These are phyloP conservation scores for Paxillus ammoniavirescens DNA, from an alignment of 768 basidiomycete species.

Conservation along the genomic window DNA sequence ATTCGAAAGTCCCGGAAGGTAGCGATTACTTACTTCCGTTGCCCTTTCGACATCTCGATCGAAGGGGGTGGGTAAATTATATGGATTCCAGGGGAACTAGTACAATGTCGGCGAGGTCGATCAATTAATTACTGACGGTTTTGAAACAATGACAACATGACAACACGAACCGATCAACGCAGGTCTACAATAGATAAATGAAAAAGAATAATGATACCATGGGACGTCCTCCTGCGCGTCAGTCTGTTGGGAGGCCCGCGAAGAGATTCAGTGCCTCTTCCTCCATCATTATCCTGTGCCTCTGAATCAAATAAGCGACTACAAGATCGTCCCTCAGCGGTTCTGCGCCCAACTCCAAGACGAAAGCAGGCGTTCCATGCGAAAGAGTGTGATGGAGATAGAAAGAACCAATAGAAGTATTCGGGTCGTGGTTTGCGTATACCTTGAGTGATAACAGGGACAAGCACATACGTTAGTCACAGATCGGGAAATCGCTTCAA, in stretches of 20 bases:
- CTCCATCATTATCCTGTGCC: slow-evolving; percentile 23
- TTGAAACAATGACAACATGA: too few species aligned
- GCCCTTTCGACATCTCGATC: too few species aligned
- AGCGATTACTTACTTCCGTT: too few species aligned
- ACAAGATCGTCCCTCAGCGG: slow-evolving; percentile 30
- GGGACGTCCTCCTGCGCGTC: not conserved
- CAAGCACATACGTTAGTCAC: not conserved
- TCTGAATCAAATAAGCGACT: slow-evolving; percentile 28
- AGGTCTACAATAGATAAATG: too few species aligned
- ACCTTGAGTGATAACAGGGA: slow-evolving; percentile 9
- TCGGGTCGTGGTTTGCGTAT: slow-evolving; percentile 23
- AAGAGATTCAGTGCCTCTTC: slow-evolving; percentile 25
- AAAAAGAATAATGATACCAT: not conserved
- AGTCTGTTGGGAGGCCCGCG: slow-evolving; percentile 12
- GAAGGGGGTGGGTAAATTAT: too few species aligned
- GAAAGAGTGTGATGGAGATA: slow-evolving; percentile 10
- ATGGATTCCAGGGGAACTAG: too few species aligned
- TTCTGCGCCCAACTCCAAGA: slow-evolving; percentile 22
- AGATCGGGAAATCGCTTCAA: not conserved
- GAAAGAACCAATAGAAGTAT: slow-evolving; percentile 23
- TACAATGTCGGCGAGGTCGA: too few species aligned
- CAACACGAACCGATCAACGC: too few species aligned
- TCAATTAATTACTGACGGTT: too few species aligned
- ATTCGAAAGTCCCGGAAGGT: too few species aligned
- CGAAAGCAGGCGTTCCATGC: slow-evolving; percentile 15